Evolutionary conservation across 257 asterid species (phyloP).

Genomic region (Solanum pimpinellifolium): DNA sequence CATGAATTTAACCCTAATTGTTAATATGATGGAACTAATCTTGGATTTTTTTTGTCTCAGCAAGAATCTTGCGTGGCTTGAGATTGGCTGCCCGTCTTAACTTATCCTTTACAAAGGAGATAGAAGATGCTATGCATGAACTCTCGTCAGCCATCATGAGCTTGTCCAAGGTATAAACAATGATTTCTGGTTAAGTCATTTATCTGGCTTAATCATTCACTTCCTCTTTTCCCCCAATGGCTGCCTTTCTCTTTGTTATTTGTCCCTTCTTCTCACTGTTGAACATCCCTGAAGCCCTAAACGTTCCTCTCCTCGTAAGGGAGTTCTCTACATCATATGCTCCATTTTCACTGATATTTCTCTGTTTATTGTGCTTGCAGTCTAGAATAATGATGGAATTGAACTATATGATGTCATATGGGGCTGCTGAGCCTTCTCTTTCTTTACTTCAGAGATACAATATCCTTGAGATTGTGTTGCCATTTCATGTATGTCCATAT

Average conservation of each 20-base stretch:
- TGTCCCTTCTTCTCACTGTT: background rate
- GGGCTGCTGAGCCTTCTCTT: constrained; percentile 88
- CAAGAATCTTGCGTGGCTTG: constrained; percentile 90
- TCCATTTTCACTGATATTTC: background rate
- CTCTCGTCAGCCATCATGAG: constrained; percentile 44
- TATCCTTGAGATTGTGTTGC: constrained; percentile 68
- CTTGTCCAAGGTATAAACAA: constrained; percentile 36
- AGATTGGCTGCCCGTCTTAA: constrained; percentile 96
- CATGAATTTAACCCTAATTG: background rate
- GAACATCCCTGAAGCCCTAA: background rate
- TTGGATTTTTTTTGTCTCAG: constrained; percentile 21
- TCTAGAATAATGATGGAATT: constrained; percentile 63
- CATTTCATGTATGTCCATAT: constrained; percentile 67
- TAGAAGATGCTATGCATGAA: constrained; percentile 51
- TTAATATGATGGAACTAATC: background rate
- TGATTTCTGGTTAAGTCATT: background rate
- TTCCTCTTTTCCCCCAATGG: background rate
- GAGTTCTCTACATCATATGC: background rate
- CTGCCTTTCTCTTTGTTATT: background rate
- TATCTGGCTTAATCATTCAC: background rate
- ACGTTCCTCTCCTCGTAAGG: background rate
- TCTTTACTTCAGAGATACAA: constrained; percentile 60
- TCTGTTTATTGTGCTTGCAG: constrained; percentile 20
- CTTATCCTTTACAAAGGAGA: constrained; percentile 63
- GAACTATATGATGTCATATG: constrained; percentile 86